Base-by-base conservation (phyloP, 2,329 filamentous ascomycete genomes). In the Scortechinia acanthostroma region DNA sequence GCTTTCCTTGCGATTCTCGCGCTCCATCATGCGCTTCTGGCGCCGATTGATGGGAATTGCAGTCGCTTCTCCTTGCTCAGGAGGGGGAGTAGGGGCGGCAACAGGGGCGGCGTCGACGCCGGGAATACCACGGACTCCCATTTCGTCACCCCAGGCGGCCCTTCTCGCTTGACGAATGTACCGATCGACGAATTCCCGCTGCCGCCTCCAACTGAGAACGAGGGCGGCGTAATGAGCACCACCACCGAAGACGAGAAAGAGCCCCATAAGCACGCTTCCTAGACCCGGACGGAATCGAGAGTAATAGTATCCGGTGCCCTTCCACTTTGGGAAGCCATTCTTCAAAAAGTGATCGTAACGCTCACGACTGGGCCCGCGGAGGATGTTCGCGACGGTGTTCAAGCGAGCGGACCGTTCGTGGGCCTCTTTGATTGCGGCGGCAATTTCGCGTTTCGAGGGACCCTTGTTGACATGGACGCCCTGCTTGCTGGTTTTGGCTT, bases 221-320 rank as follows among this genome's bases (percentile, higher is more conserved):
- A 85, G 64, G 15, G 74, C 75, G 25, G 70, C 73, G 58, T 85
- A 86, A 58, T 86, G 81, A 15, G 72, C 74, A 21, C 66, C 75
- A 43, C 82, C 81, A 21, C 79, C 80, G 44, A 76, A 69, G 28
- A 76, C 71, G 42, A 83, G 53, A 53, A 84, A 77, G 25, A 86
- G 60, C 13, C 80, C 80, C 3, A 75, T 16, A 25, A 86, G 58
- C 33, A 86, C 81, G 3, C 72, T 73, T 22, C 76, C 76, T 19
- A 85, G 61, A n/a, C 81, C 81, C 2, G 81, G 81, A 20, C 81
- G 72, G 66, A 77, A 83, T 28, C 81, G 73, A 42, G 73, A 68
- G 58, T 86, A 86, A 63, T 85, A 86, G 67, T 86, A 86, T 20
- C 81, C 81, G 1, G 80, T 83, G 21, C 81, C 81, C 54, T 74